Evolutionary conservation across 208 protist species (phyloP).

Genomic region (Trypanosoma congolense): DNA sequence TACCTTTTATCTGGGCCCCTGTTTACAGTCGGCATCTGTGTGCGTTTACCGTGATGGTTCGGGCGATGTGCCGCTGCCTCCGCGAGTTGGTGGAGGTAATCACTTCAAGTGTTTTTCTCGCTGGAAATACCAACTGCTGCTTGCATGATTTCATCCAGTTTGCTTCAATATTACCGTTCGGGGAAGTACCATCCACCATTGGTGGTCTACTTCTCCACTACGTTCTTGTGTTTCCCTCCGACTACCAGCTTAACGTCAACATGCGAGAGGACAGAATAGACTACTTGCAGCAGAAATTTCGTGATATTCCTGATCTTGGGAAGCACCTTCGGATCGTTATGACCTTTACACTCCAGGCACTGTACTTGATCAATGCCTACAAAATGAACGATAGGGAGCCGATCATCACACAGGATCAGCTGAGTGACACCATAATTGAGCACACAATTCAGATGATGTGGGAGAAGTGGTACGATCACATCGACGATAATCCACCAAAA

Average conservation of each 20-base stretch:
- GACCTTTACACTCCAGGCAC: conserved; percentile 71
- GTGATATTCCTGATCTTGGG: conserved; percentile 52
- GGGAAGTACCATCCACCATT: conserved; percentile 61
- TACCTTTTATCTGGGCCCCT: conserved; percentile 62
- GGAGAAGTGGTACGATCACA: conserved; percentile 68
- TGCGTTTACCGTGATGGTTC: conserved; percentile 78
- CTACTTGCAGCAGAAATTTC: conserved; percentile 65
- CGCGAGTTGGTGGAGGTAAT: conserved; percentile 85
- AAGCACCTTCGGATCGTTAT: conserved; percentile 64
- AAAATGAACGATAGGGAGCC: conserved; percentile 30
- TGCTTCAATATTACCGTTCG: conserved; percentile 57
- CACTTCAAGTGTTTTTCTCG: conserved; percentile 59
- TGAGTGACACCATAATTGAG: conserved; percentile 30
- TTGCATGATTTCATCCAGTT: conserved; percentile 55
- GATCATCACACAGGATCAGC: conserved; percentile 18
- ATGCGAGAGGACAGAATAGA: conserved; percentile 55
- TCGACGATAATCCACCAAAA: conserved; percentile 47
- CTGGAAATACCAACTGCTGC: conserved; percentile 48
- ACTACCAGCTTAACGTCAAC: conserved; percentile 67
- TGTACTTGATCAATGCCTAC: conserved; percentile 77
- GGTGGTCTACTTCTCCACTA: conserved; percentile 82
- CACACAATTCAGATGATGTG: conserved; percentile 52
- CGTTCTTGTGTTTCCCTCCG: conserved; percentile 76
- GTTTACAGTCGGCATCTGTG: conserved; percentile 85
- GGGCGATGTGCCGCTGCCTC: conserved; percentile 64